Conservation (phyloP, 1,284 basidiomycete species). For the Stygiomarasmius scandens region DNA sequence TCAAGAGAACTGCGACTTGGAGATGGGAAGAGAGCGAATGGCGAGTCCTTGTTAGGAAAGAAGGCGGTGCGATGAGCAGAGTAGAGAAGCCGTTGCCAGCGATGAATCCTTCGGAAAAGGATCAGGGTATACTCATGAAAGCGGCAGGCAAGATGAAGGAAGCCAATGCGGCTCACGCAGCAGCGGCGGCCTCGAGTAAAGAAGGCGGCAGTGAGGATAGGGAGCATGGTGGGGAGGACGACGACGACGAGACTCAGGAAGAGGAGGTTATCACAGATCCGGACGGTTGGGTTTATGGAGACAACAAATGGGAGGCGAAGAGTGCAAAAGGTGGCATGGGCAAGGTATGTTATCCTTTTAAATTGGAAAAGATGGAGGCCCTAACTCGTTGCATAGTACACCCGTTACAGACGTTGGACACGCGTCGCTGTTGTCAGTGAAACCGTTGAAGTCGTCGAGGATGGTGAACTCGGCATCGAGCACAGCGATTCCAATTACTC, state of each 20-base stretch:
- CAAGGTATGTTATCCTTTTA: slow-evolving; percentile 49
- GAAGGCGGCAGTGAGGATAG: slow-evolving; percentile 23
- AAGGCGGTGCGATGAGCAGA: slow-evolving; percentile 49
- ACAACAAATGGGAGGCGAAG: slow-evolving; percentile 93
- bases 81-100: slow-evolving; percentile 62
- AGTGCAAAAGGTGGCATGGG: slow-evolving; percentile 82
- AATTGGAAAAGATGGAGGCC: too few relatives aligned
- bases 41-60: slow-evolving; percentile 69
- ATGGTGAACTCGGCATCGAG: slow-evolving; percentile 35
- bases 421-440: slow-evolving; percentile 80
- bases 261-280: slow-evolving; percentile 66
- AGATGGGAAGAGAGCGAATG: slow-evolving; percentile 88
- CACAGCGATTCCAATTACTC: background rate
- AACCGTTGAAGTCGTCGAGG: slow-evolving; percentile 58
- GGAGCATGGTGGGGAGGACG: slow-evolving; percentile 23
- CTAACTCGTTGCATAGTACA: too few relatives aligned
- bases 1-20: slow-evolving; percentile 80
- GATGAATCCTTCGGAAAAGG: slow-evolving; percentile 47
- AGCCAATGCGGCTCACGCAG: slow-evolving; percentile 26
- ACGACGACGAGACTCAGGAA: slow-evolving; percentile 28
- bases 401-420: slow-evolving; percentile 82
- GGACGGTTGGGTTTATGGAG: slow-evolving; percentile 94
- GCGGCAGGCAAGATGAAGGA: slow-evolving; percentile 51
- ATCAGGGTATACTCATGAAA: slow-evolving; percentile 42
- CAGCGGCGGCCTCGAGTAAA: slow-evolving; percentile 17